phyloP scores from a whole-genome alignment of 352 stramenopile species.

The Poterioochromonas sp. region DNA sequence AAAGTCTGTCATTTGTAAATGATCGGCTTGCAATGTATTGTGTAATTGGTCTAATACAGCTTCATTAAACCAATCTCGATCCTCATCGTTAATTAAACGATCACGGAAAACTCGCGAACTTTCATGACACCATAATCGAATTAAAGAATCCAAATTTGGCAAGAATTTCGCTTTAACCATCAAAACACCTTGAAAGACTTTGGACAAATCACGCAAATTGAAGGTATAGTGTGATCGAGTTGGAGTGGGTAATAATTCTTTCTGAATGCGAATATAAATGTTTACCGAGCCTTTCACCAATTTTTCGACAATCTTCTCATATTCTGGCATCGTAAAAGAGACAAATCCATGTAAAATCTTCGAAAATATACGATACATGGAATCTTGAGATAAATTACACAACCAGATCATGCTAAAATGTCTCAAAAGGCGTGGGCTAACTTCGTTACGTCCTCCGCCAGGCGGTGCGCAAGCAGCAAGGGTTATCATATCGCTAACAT shows the following conservation, averaged over 20 bases:
- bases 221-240: conserved; percentile 85
- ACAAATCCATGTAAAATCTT: conserved; percentile 77
- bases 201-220: conserved; percentile 80
- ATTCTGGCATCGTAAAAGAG: conserved; percentile 53
- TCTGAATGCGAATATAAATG: conserved; percentile 71
- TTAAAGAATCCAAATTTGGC: conserved; percentile 42
- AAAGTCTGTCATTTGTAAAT: conserved; percentile 43
- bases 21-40: conserved; percentile 38
- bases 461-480: conserved; percentile 67
- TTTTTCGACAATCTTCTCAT: conserved; percentile 59
- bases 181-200: conserved; percentile 81
- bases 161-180: conserved; percentile 58
- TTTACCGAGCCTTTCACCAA: conserved; percentile 74
- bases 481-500: conserved; percentile 63
- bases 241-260: conserved; percentile 75
- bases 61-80: conserved; percentile 72
- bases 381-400: conserved; percentile 62
- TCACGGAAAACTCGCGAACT: conserved; percentile 79
- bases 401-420: conserved; percentile 85
- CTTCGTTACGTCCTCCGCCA: conserved; percentile 66
- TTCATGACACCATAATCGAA: conserved; percentile 80
- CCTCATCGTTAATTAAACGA: conserved; percentile 68
- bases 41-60: conserved; percentile 37
- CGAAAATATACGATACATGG: conserved; percentile 65
- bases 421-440: conserved; percentile 65